Conservation (phyloP, 306 rosid genomes). For the Vigna mungo region DNA sequence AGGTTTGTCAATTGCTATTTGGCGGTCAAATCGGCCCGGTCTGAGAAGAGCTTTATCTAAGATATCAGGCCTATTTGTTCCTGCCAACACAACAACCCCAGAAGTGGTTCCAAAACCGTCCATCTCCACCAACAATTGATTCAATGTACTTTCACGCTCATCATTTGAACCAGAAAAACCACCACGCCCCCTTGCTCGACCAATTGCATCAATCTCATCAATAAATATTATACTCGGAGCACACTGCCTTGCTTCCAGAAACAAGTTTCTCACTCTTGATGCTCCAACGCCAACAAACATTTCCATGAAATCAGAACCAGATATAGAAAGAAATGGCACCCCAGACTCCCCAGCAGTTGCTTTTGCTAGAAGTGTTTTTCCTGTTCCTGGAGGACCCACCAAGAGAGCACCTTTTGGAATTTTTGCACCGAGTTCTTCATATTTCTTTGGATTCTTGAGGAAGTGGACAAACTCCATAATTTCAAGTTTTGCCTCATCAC, state of each 20-base stretch:
- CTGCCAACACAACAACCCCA: slow-evolving; percentile 98
- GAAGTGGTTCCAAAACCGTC: slow-evolving; percentile 96
- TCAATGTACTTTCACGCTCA: slow-evolving; percentile 97
- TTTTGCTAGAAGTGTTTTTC: slow-evolving; percentile 96
- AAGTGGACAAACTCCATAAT: slow-evolving; percentile 98
- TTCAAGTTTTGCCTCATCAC: slow-evolving; percentile 97
- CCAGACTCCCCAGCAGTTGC: slow-evolving; percentile 99
- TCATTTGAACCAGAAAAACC: slow-evolving; percentile 87
- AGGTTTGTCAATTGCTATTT: slow-evolving; percentile 77
- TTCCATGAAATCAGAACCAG: slow-evolving; percentile 97
- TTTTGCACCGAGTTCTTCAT: slow-evolving; percentile 95
- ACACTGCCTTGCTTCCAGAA: slow-evolving; percentile 94
- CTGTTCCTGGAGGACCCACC: slow-evolving; percentile 98
- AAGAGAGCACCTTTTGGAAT: slow-evolving; percentile 97
- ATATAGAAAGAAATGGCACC: slow-evolving; percentile 91
- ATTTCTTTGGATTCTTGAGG: slow-evolving; percentile 89
- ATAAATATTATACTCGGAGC: slow-evolving; percentile 96
- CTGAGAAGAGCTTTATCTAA: slow-evolving; percentile 91
- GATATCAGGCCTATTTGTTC: slow-evolving; percentile 97
- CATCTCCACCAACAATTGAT: slow-evolving; percentile 97
- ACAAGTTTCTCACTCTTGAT: slow-evolving; percentile 94
- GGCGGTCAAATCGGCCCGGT: slow-evolving; percentile 98
- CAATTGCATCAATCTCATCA: slow-evolving; percentile 98
- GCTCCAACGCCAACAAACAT: slow-evolving; percentile 99
- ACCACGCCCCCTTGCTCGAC: slow-evolving; percentile 97